Evolutionary conservation across 805 yeast species (phyloP).

Genomic region (Yarrowia bubula): DNA sequence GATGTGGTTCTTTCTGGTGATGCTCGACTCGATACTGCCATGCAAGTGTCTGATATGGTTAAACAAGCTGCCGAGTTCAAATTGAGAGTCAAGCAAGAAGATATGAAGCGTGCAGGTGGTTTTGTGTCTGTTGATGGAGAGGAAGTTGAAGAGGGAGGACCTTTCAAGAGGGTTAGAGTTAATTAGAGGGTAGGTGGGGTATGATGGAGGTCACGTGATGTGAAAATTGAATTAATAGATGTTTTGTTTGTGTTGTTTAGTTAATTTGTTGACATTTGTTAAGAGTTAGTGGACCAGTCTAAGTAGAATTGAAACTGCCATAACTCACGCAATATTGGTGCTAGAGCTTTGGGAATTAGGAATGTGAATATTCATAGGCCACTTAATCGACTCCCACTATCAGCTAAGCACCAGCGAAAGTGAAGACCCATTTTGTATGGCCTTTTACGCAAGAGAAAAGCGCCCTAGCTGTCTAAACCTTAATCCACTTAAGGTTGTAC

Average conservation of each 20-base stretch:
- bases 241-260: background rate
- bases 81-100: background rate
- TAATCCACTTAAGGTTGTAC: too few species aligned
- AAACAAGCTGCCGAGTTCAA: background rate
- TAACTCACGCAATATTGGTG: too few species aligned
- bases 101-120: background rate
- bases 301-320: too few species aligned
- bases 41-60: background rate
- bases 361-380: too few species aligned
- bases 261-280: too few species aligned
- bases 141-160: background rate
- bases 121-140: background rate
- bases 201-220: background rate
- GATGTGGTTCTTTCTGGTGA: conserved; percentile 1
- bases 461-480: too few species aligned
- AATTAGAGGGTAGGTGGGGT: background rate
- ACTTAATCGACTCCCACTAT: too few species aligned
- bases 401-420: too few species aligned
- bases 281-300: too few species aligned
- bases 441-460: too few species aligned
- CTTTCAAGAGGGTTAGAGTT: background rate
- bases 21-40: background rate
- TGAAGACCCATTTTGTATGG: too few species aligned
- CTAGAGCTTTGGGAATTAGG: too few species aligned
- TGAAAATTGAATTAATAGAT: background rate